phyloP scores from a whole-genome alignment of 352 stramenopile species.

The Pythium apleroticum region DNA sequence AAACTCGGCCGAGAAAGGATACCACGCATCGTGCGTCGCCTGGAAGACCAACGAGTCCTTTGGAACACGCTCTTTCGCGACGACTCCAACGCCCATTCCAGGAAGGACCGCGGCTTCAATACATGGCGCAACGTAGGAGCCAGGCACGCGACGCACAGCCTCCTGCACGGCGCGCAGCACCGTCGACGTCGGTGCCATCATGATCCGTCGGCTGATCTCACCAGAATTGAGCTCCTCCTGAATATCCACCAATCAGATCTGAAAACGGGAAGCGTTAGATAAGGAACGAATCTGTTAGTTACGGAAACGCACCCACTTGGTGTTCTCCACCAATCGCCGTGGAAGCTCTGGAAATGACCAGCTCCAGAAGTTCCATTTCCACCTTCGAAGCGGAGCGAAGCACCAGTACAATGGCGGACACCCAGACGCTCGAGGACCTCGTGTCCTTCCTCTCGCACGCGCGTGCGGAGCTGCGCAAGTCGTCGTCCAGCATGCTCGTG shows the following conservation, averaged over 20 bases:
- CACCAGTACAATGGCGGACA: slow-evolving; percentile 34
- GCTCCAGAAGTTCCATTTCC: not conserved
- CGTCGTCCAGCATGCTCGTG: slow-evolving; percentile 75
- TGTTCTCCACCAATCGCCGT: slow-evolving; percentile 20
- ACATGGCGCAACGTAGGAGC: slow-evolving; percentile 50
- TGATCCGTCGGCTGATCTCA: not conserved
- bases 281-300: slow-evolving; percentile 12
- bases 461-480: slow-evolving; percentile 85
- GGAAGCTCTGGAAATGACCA: not conserved
- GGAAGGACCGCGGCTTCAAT: slow-evolving; percentile 50
- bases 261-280: not conserved
- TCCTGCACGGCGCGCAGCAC: slow-evolving; percentile 51
- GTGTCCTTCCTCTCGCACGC: slow-evolving; percentile 81
- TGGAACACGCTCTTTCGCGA: slow-evolving; percentile 51
- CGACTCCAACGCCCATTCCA: slow-evolving; percentile 66
- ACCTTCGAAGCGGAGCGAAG: not conserved
- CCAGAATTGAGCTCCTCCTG: not conserved
- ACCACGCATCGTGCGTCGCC: slow-evolving; percentile 55
- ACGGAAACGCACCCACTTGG: slow-evolving; percentile 20
- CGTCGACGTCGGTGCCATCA: slow-evolving; percentile 14
- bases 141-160: slow-evolving; percentile 46
- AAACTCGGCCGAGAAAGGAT: slow-evolving; percentile 71
- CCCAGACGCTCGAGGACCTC: slow-evolving; percentile 81
- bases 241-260: slow-evolving; percentile 17
- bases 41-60: slow-evolving; percentile 68